Conservation (phyloP, 805 yeast genomes). For the Suhomyces pyralidae region DNA sequence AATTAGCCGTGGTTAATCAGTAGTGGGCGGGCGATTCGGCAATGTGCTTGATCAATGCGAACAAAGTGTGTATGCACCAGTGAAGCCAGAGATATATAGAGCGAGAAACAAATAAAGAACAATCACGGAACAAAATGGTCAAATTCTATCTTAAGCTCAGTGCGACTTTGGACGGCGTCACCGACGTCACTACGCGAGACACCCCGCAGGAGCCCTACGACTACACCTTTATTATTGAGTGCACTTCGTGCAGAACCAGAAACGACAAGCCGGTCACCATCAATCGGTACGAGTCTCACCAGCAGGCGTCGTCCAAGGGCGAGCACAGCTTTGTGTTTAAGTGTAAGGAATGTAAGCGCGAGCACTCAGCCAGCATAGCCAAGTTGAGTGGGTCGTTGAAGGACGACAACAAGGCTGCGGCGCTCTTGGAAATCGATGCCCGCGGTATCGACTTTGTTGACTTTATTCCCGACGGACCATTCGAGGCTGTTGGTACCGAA, state of each 20-base stretch:
- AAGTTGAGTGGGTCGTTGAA: slow-evolving; percentile 31
- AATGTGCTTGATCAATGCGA: neutral
- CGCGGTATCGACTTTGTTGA: slow-evolving; percentile 77
- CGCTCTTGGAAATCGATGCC: slow-evolving; percentile 69
- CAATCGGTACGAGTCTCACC: slow-evolving; percentile 63
- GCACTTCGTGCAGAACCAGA: slow-evolving; percentile 74
- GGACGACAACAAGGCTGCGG: slow-evolving; percentile 43
- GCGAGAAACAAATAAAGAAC: neutral
- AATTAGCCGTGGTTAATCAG: neutral
- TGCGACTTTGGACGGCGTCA: slow-evolving; percentile 55
- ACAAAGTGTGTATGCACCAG: neutral
- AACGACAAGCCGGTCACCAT: slow-evolving; percentile 71
- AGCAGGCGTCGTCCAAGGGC: slow-evolving; percentile 69
- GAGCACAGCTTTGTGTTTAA: slow-evolving; percentile 79
- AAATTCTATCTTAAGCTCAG: slow-evolving; percentile 34
- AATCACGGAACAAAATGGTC: slow-evolving; percentile 25
- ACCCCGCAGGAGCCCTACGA: slow-evolving; percentile 60
- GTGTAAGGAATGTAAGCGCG: slow-evolving; percentile 61
- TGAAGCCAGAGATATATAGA: neutral
- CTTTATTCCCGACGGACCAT: slow-evolving; percentile 66
- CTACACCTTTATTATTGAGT: slow-evolving; percentile 68
- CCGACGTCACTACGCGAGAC: slow-evolving; percentile 59
- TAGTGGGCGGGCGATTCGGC: neutral
- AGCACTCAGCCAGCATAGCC: slow-evolving; percentile 35
- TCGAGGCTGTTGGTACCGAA: slow-evolving; percentile 53